Evolutionary conservation across 2,329 filamentous ascomycete genomes (phyloP), one percentile per base, ranked within the genome.

Genomic region (Dactylellina drechsleri): DNA sequence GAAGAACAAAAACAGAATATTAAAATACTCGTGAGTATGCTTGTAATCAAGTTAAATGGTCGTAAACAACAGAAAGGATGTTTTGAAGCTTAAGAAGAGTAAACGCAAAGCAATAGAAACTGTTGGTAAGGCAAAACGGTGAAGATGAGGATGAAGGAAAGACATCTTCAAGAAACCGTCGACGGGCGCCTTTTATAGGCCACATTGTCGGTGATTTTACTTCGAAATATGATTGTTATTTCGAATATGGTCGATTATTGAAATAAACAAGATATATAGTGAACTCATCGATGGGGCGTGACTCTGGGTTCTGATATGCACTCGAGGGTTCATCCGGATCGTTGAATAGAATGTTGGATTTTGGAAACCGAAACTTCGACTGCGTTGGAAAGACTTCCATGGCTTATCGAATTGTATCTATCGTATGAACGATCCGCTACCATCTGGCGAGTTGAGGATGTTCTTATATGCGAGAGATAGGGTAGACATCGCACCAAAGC

Each of bases 201-300:
- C 23, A 26, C 16, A 18, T 50, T 53, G 54, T 31, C 52, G 50
- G 31, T 40, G 2, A 56, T 5, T n/a, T 43, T 8, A 36, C 40
- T 66, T 58, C 41, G 31, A 59, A 16, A n/a, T 26, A 43, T 23
- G 16, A 23, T 15, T 16, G 26, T 7, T 8, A 36, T 20, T 26
- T 47, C 43, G 43, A 50, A 71, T 72, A 73, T 73, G 8, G 31
- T 49, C 50, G 50, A 49, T 57, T 73, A 66, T 66, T 66, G 54
- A 43, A 59, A 40, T 71, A 57, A 54, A 49, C 26, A 49, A 12
- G 23, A 56, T 28, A 56, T 28, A 16, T 36, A 31, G 23, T 56
- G 23, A 56, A 26, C 23, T 16, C 53, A 40, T 40, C 23, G n/a
- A 4, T 13, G 53, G 16, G 53, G 31, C 7, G 10, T 15, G 20